These are phyloP conservation scores for Trichosporon faecale DNA, from an alignment of 1,284 basidiomycete genomes.

Conservation along the genomic window DNA sequence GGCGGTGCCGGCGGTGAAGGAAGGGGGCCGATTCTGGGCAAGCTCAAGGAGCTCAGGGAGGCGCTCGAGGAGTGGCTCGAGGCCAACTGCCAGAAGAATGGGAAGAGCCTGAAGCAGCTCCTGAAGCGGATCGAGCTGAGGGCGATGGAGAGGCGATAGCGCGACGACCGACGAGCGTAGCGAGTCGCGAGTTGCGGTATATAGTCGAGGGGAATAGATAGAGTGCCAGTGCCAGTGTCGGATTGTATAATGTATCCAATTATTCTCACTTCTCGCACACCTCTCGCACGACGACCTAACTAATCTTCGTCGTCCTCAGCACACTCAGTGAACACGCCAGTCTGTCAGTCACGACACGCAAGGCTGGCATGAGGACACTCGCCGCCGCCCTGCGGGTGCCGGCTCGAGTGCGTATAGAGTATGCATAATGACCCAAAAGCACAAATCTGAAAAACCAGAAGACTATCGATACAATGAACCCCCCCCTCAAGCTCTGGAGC, in stretches of 20 bases:
- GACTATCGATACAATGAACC: not conserved
- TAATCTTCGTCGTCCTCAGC: too few relatives aligned
- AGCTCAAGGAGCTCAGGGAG: slow-evolving; percentile 62
- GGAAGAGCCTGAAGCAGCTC: slow-evolving; percentile 77
- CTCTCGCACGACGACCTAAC: too few relatives aligned
- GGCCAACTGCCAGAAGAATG: slow-evolving; percentile 72
- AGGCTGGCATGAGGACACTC: too few relatives aligned
- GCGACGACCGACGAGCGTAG: not conserved
- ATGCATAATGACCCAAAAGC: not conserved
- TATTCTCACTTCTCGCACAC: too few relatives aligned
- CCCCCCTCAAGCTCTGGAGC: too few relatives aligned
- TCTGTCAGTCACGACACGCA: too few relatives aligned
- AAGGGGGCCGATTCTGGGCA: slow-evolving; percentile 67
- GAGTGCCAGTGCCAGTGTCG: too few relatives aligned
- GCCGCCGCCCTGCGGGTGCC: not conserved
- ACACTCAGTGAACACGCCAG: too few relatives aligned
- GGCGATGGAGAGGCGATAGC: slow-evolving; percentile 29
- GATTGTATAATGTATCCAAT: too few relatives aligned
- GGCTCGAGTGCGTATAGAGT: not conserved
- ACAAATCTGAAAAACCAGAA: not conserved
- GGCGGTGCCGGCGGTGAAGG: slow-evolving; percentile 51
- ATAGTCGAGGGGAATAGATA: not conserved
- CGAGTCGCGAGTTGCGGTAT: not conserved
- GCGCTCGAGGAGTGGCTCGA: slow-evolving; percentile 87
- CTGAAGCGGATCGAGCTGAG: slow-evolving; percentile 54